A percentile compares a stretch with the other conserved stretches of the same genome.
Evolutionary conservation across 2,329 filamentous ascomycete species (phyloP).

Genomic region (Cladosporium sphaerospermum): DNA sequence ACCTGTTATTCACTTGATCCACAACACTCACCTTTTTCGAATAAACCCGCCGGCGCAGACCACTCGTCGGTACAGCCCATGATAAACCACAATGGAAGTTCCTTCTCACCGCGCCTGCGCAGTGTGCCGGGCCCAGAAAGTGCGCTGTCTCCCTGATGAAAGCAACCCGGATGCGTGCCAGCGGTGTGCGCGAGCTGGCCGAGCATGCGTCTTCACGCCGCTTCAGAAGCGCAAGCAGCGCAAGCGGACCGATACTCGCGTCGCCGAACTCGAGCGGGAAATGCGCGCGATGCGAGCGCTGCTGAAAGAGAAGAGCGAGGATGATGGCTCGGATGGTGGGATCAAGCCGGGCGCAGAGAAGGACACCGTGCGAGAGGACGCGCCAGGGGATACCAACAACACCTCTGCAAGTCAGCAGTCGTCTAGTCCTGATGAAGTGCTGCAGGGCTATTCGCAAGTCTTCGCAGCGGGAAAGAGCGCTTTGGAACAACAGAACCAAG

Average conservation of each 20-base stretch:
- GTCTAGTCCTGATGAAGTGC: not conserved
- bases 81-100: conserved; percentile 12
- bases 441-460: not conserved
- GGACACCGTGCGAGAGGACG: not conserved
- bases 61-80: no score
- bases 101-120: conserved; percentile 36
- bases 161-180: conserved; percentile 30
- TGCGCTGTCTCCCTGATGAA: conserved; percentile 35
- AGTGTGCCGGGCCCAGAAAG: conserved; percentile 38
- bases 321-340: not conserved
- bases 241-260: conserved; percentile 41
- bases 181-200: conserved; percentile 35
- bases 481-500: not conserved
- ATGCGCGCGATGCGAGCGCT: conserved; percentile 36
- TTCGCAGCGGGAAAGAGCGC: not conserved
- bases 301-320: conserved; percentile 27
- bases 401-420: not conserved
- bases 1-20: no score
- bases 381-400: not conserved
- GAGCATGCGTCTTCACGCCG: conserved; percentile 35
- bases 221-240: conserved; percentile 38
- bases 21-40: no score
- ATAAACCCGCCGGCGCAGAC: not conserved
- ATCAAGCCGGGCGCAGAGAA: not conserved
- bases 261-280: conserved; percentile 41